phyloP scores from a whole-genome alignment of 2,329 filamentous ascomycete genomes.

The Fusarium sp. region DNA sequence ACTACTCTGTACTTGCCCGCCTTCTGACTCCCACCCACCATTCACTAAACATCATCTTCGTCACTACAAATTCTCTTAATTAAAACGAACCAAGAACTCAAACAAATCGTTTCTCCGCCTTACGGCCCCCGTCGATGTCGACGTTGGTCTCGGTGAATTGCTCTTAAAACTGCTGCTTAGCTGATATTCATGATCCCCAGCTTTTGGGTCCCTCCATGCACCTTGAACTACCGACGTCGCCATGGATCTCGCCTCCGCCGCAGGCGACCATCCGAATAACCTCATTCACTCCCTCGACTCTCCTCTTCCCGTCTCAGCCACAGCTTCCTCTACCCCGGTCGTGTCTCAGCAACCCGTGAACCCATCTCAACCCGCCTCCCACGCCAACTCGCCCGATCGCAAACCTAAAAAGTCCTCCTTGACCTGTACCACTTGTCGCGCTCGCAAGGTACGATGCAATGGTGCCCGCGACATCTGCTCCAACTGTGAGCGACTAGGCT shows the following conservation, averaged over 20 bases:
- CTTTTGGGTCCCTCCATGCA: conserved; percentile 45
- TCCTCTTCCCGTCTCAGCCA: conserved; percentile 38
- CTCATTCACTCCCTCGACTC: conserved; percentile 44
- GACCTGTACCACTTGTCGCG: conserved; percentile 68
- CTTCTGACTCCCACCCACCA: conserved; percentile 33
- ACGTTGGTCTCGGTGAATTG: conserved; percentile 38
- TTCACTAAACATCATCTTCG: conserved; percentile 30
- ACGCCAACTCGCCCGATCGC: conserved; percentile 51
- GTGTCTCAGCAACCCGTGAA: conserved; percentile 29
- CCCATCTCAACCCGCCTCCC: conserved; percentile 42
- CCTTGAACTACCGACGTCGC: conserved; percentile 41
- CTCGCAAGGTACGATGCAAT: conserved; percentile 71
- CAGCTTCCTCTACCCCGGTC: conserved; percentile 23
- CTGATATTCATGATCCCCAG: conserved; percentile 36
- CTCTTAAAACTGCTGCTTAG: conserved; percentile 26
- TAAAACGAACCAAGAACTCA: conserved; percentile 19
- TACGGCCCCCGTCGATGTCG: conserved; percentile 37
- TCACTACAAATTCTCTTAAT: conserved; percentile 22
- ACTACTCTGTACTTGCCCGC: conserved; percentile 22
- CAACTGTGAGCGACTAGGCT: conserved; percentile 70
- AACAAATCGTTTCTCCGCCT: conserved; percentile 14
- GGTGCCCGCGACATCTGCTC: conserved; percentile 66
- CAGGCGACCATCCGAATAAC: conserved; percentile 49
- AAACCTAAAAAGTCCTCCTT: conserved; percentile 59
- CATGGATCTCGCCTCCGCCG: conserved; percentile 50